phyloP scores from a whole-genome alignment of 345 rosid genomes.

The Odontarrhena argentea region DNA sequence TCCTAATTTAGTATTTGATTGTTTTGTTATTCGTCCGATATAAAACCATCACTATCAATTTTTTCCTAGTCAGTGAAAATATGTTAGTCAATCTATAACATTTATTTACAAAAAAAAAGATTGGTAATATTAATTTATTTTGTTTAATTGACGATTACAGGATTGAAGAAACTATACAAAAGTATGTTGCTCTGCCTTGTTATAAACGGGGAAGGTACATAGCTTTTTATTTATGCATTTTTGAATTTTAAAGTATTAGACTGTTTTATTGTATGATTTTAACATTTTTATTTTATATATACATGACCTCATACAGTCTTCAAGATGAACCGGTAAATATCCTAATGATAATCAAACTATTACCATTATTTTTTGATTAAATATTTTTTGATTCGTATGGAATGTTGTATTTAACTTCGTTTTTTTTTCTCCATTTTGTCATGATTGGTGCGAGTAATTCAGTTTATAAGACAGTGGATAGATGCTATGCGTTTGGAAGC shows the following conservation, averaged over 20 bases:
- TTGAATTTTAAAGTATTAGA: not conserved
- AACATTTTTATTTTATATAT: not conserved
- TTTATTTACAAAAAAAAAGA: too few relatives aligned
- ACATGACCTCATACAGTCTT: constrained; percentile 1
- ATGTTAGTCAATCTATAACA: too few relatives aligned
- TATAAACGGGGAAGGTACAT: constrained; percentile 7
- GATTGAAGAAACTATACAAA: constrained; percentile 16
- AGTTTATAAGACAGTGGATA: constrained; percentile 22
- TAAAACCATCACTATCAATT: not conserved
- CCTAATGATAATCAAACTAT: not conserved
- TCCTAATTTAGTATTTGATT: not conserved
- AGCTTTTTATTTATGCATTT: constrained; percentile 1
- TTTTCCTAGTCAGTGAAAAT: too few relatives aligned
- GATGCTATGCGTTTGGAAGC: not conserved
- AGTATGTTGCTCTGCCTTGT: constrained; percentile 10
- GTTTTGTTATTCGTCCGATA: constrained; percentile 1
- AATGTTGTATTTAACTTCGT: too few relatives aligned
- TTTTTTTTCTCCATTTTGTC: not conserved
- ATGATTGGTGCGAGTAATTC: constrained; percentile 5
- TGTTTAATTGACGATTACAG: too few relatives aligned
- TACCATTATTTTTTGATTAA: not conserved
- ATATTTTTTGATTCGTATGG: too few relatives aligned
- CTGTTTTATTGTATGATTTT: not conserved
- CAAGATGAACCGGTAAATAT: constrained; percentile 27
- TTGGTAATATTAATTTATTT: too few relatives aligned